These are phyloP conservation scores for Phytophthora europaea DNA, from an alignment of 352 stramenopile genomes.

Conservation along the genomic window DNA sequence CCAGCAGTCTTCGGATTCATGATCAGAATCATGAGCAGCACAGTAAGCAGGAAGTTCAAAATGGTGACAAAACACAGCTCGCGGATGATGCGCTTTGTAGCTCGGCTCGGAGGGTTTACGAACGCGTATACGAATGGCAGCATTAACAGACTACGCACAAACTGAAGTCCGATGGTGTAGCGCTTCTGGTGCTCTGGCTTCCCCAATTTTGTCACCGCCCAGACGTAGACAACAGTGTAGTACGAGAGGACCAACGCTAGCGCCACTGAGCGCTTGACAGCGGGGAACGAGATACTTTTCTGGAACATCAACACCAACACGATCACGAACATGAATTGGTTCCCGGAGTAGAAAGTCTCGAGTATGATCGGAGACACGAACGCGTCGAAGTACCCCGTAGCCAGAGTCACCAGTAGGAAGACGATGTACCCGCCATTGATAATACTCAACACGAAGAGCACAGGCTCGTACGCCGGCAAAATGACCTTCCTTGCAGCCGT, in stretches of 20 bases:
- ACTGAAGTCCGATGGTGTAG: constrained; percentile 20
- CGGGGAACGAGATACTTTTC: constrained; percentile 58
- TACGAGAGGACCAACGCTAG: constrained; percentile 38
- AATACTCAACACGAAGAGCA: constrained; percentile 45
- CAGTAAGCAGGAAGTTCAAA: constrained; percentile 26
- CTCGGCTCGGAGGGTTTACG: constrained; percentile 42
- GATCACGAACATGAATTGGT: constrained; percentile 49
- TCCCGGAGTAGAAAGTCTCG: constrained; percentile 42
- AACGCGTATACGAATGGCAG: constrained; percentile 45
- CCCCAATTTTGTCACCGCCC: constrained; percentile 19
- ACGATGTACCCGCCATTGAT: constrained; percentile 43
- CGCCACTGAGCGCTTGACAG: constrained; percentile 34
- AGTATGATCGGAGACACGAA: constrained; percentile 30
- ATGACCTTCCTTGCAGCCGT: constrained; percentile 49
- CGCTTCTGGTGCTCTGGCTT: constrained; percentile 10
- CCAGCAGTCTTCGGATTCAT: constrained; percentile 29
- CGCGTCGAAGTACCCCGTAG: constrained; percentile 26
- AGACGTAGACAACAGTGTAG: constrained; percentile 41
- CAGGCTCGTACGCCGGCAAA: constrained; percentile 53
- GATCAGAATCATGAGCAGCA: constrained; percentile 30
- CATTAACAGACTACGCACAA: constrained; percentile 29
- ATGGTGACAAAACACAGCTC: constrained; percentile 39
- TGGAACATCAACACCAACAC: constrained; percentile 54
- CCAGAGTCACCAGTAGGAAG: constrained; percentile 33
- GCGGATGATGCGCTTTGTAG: constrained; percentile 41